phyloP scores from a whole-genome alignment of 495 filamentous ascomycete genomes.

The Lentithecium fluviatile region DNA sequence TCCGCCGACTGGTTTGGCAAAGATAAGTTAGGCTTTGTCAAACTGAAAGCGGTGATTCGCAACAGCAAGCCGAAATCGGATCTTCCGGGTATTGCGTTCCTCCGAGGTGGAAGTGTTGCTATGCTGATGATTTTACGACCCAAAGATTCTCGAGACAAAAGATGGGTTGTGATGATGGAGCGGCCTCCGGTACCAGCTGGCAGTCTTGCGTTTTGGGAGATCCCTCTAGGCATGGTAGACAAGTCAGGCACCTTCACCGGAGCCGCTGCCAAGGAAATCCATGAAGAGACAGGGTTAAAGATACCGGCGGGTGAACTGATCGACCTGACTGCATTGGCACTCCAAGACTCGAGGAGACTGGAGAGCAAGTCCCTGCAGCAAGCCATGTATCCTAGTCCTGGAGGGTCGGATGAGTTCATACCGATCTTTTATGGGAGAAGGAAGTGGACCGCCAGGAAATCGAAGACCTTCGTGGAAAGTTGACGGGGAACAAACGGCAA shows the following conservation, averaged over 20 bases:
- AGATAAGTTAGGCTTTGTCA: constrained; percentile 69
- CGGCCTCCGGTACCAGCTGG: neutral
- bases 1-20: constrained; percentile 69
- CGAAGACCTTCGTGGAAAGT: neutral
- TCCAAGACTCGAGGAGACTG: constrained; percentile 31
- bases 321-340: constrained; percentile 65
- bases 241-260: constrained; percentile 69
- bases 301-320: constrained; percentile 58
- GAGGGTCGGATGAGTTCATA: constrained; percentile 81
- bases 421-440: constrained; percentile 73
- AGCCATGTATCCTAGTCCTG: constrained; percentile 71
- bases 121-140: constrained; percentile 61
- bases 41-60: constrained; percentile 63
- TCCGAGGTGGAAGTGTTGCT: constrained; percentile 32
- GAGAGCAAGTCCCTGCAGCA: constrained; percentile 53
- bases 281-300: constrained; percentile 62
- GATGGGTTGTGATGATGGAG: neutral
- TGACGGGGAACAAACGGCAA: constrained; percentile 55
- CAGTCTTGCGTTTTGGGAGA: neutral
- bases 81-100: neutral
- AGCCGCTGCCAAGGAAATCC: constrained; percentile 73
- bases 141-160: neutral
- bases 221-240: constrained; percentile 79
- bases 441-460: constrained; percentile 66
- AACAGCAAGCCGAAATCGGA: constrained; percentile 61